phyloP scores from a whole-genome alignment of 176 grass and related monocot genomes.

The Miscanthus lutarioriparius region DNA sequence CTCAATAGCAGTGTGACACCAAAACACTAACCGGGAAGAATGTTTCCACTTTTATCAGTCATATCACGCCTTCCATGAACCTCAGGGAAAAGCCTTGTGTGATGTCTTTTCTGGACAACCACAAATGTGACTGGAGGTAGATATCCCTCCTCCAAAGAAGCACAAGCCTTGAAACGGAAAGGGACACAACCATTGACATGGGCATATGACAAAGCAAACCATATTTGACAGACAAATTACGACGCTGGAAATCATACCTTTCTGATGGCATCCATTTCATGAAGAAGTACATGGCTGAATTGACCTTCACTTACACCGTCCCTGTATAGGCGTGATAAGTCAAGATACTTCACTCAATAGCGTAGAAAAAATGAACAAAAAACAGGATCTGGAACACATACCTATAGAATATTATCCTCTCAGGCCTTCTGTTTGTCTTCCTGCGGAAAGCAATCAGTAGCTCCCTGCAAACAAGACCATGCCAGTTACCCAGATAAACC shows the following conservation, averaged over 20 bases:
- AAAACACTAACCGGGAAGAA: conserved; percentile 64
- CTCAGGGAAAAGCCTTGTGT: conserved; percentile 80
- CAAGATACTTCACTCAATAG: neutral
- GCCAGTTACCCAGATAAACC: conserved; percentile 2
- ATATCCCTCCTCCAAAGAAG: conserved; percentile 63
- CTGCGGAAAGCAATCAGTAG: conserved; percentile 48
- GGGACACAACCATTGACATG: neutral
- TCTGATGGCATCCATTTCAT: conserved; percentile 76
- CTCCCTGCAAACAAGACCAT: conserved; percentile 44
- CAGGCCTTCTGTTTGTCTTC: conserved; percentile 36
- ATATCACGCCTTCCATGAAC: conserved; percentile 47
- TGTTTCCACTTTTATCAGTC: conserved; percentile 85
- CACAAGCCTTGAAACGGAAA: conserved; percentile 60
- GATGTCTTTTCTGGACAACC: conserved; percentile 87
- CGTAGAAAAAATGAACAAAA: neutral
- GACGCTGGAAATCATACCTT: conserved; percentile 43
- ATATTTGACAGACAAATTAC: neutral
- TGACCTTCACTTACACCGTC: conserved; percentile 38
- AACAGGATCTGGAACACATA: conserved; percentile 8
- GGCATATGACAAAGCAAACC: neutral
- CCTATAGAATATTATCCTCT: conserved; percentile 78
- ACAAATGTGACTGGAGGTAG: conserved; percentile 73
- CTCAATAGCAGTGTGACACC: neutral
- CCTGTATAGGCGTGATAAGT: neutral
- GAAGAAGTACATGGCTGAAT: conserved; percentile 36